Percentiles rank a stretch among this genome's conserved stretches.
phyloP scores from a whole-genome alignment of 2,329 filamentous ascomycete genomes.

The Monilinia laxa region DNA sequence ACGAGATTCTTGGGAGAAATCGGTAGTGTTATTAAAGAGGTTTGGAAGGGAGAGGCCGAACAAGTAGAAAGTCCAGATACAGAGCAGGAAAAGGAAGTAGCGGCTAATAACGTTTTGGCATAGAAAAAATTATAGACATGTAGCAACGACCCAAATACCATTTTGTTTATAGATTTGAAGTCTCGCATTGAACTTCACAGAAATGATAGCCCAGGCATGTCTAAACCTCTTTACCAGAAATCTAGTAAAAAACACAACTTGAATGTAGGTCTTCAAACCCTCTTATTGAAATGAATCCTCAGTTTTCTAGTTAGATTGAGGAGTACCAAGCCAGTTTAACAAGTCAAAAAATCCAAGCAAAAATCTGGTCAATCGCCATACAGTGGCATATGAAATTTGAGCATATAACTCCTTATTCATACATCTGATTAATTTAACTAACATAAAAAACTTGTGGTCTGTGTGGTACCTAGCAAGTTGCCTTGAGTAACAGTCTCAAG shows the following conservation, averaged over 20 bases:
- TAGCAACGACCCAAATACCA: not conserved
- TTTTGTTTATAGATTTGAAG: not conserved
- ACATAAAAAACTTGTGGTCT: too few species aligned
- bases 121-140: slow-evolving; percentile 27
- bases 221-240: not conserved
- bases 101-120: slow-evolving; percentile 34
- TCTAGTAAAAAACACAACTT: not conserved
- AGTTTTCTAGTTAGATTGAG: too few species aligned
- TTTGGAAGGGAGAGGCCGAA: slow-evolving; percentile 25
- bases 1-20: slow-evolving; percentile 73
- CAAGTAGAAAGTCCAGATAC: slow-evolving; percentile 25
- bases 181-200: not conserved
- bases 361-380: too few species aligned
- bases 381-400: too few species aligned
- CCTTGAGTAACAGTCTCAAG: not conserved
- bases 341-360: too few species aligned
- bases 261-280: too few species aligned
- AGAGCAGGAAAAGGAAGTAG: slow-evolving; percentile 32
- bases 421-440: too few species aligned
- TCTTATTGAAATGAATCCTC: too few species aligned
- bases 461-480: too few species aligned
- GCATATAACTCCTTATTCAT: too few species aligned
- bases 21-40: slow-evolving; percentile 39
- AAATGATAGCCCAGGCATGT: too few species aligned
- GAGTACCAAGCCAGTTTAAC: too few species aligned